These are phyloP conservation scores for Ceratobasidium sp. DNA, from an alignment of 1,284 basidiomycete species.

Conservation along the genomic window DNA sequence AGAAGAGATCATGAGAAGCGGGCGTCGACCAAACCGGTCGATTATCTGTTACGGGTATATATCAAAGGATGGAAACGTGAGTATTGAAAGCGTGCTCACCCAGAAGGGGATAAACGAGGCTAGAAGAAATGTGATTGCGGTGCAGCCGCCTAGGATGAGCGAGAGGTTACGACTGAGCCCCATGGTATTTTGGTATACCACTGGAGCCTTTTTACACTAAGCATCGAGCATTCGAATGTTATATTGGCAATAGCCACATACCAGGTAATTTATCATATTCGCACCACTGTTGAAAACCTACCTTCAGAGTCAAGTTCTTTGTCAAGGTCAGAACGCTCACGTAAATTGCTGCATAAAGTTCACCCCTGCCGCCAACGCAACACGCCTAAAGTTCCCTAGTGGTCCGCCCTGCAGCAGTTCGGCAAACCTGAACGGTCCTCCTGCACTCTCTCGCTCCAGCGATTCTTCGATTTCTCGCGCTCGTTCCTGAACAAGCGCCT, in stretches of 20 bases:
- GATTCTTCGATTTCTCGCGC: conserved; percentile 52
- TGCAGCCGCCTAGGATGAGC: conserved; percentile 54
- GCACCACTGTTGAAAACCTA: conserved; percentile 38
- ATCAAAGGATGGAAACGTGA: no score
- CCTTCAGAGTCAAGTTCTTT: not conserved
- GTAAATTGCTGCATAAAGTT: conserved; percentile 58
- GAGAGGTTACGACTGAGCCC: conserved; percentile 54
- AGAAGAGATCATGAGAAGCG: conserved; percentile 54
- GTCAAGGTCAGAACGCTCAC: conserved; percentile 43
- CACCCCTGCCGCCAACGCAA: conserved; percentile 53
- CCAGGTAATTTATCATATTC: conserved; percentile 49
- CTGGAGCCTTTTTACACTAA: conserved; percentile 51
- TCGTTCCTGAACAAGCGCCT: conserved; percentile 12
- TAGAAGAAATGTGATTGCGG: conserved; percentile 54
- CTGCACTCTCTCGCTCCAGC: conserved; percentile 53
- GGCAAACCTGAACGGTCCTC: conserved; percentile 53
- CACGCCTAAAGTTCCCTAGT: conserved; percentile 55
- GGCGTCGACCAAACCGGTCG: conserved; percentile 54
- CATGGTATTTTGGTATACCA: conserved; percentile 58
- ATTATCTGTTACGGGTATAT: conserved; percentile 49
- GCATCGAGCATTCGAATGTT: not conserved
- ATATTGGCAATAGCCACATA: not conserved
- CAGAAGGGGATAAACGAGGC: conserved; percentile 58
- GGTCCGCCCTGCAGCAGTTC: conserved; percentile 54
- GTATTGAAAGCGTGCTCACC: conserved; percentile 45